Percentiles rank a stretch among this genome's conserved stretches.
Conservation (phyloP, 2,329 filamentous ascomycete species). For the Pezicula rhizophila region DNA sequence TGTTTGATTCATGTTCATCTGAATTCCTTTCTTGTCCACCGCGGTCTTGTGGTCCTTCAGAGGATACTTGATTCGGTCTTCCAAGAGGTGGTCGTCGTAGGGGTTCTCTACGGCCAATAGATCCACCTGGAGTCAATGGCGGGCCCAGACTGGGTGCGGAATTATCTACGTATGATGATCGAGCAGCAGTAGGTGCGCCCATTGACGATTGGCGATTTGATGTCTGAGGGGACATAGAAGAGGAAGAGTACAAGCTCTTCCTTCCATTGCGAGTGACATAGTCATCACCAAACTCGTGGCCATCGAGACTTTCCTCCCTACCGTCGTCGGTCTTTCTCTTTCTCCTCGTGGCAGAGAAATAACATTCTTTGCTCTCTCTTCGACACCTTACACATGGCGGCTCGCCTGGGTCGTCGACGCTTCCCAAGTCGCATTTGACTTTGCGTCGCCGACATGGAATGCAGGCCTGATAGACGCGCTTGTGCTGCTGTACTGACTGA, state of each 20-base stretch:
- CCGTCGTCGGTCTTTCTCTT: conserved; percentile 74
- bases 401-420: conserved; percentile 89
- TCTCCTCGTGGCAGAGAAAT: conserved; percentile 88
- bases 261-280: conserved; percentile 69
- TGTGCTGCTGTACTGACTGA: conserved; percentile 22
- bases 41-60: conserved; percentile 26
- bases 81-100: conserved; percentile 36
- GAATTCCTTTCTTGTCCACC: conserved; percentile 23
- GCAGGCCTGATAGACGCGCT: conserved; percentile 35
- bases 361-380: conserved; percentile 93
- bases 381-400: conserved; percentile 91
- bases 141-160: conserved; percentile 11
- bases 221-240: conserved; percentile 28
- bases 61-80: conserved; percentile 42
- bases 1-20: conserved; percentile 46
- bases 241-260: conserved; percentile 48
- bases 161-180: conserved; percentile 23
- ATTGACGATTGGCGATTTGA: conserved; percentile 23
- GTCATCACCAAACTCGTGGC: conserved; percentile 40
- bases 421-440: conserved; percentile 52
- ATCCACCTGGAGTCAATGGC: conserved; percentile 61
- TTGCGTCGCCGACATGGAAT: conserved; percentile 51
- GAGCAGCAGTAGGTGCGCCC: conserved; percentile 25
- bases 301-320: conserved; percentile 40
- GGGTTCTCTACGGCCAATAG: conserved; percentile 59